A percentile compares a stretch with the other conserved stretches of the same genome.
phyloP scores from a whole-genome alignment of 306 rosid species.

The Medicago truncatula region DNA sequence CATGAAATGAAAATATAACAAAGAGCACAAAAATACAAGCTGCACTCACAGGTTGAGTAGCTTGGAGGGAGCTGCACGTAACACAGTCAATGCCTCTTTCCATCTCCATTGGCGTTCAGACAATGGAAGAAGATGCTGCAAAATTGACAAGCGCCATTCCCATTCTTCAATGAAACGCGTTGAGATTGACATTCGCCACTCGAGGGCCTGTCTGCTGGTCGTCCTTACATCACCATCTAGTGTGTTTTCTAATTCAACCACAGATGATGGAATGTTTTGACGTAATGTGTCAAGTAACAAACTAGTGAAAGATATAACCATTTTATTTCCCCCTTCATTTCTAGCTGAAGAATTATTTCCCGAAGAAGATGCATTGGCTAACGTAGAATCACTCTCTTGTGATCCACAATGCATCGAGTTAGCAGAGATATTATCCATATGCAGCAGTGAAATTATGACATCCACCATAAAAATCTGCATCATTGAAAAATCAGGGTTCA shows the following conservation, averaged over 20 bases:
- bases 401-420: conserved; percentile 64
- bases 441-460: conserved; percentile 77
- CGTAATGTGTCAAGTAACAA: conserved; percentile 74
- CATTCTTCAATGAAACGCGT: conserved; percentile 91
- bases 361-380: conserved; percentile 43
- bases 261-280: conserved; percentile 65
- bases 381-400: conserved; percentile 56
- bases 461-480: conserved; percentile 88
- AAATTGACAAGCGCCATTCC: conserved; percentile 98
- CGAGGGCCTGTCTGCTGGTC: conserved; percentile 81
- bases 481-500: conserved; percentile 27
- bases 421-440: conserved; percentile 84
- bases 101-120: conserved; percentile 96
- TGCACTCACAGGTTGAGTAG: conserved; percentile 93
- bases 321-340: conserved; percentile 76
- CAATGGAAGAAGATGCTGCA: conserved; percentile 93
- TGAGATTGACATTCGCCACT: conserved; percentile 86
- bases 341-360: conserved; percentile 56
- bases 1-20: neutral
- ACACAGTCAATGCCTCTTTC: conserved; percentile 91
- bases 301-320: conserved; percentile 81
- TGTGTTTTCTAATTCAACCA: conserved; percentile 61
- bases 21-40: conserved; percentile 9
- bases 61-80: conserved; percentile 96
- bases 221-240: conserved; percentile 55